Evolutionary conservation across 2,329 filamentous ascomycete species (phyloP), one percentile per base, ranked within the genome.

Genomic region (Neonectria hederae): DNA sequence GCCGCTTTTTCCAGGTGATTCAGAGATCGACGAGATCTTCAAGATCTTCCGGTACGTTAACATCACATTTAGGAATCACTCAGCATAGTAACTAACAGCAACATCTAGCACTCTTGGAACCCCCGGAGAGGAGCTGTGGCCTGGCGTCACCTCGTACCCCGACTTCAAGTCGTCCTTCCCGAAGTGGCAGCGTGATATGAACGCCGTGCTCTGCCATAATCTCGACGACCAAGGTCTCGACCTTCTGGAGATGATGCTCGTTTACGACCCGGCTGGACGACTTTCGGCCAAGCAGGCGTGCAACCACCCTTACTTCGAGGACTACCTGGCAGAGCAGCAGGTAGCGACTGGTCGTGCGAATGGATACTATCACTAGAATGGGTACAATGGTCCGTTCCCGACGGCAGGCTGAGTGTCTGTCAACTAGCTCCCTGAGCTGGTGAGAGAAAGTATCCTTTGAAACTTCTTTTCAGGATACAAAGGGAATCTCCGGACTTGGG

Each of bases 121-220:
- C 4, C 94, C 94, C 4, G 88, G 89, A 58, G 94, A 97, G 76
- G 84, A 88, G 8, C 85, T 89, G 63, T 97, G 94, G 94, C 94
- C 94, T 32, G 94, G 94, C 65, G 93, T 97, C 63, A 96, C 93
- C n/a, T 94, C 92, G 8, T 97, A 97, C 82, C 94, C 94, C 45
- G 94, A 97, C 79, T 97, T 94, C 86, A 97, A 97, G 81, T 79
- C 91, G 28, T 94, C 92, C 3, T 97, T 97, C 81, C 94, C 94
- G 69, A 97, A 97, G 81, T 97, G 94, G 94, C 85, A 86, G 72
- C 89, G 92, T 62, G 90, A 94, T 75, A 84, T 87, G 63, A 84
- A 86, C 24, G 83, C 84, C 53, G 82, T 87, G 28, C 84, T 96
- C 38, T 92, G 94, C 74, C 86, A 87, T 46, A 90, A 86, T 58